Evolutionary conservation across 441 rosid genomes (phyloP), one percentile per base, ranked within the genome.

Genomic region (Euphorbia schlechtendalii): DNA sequence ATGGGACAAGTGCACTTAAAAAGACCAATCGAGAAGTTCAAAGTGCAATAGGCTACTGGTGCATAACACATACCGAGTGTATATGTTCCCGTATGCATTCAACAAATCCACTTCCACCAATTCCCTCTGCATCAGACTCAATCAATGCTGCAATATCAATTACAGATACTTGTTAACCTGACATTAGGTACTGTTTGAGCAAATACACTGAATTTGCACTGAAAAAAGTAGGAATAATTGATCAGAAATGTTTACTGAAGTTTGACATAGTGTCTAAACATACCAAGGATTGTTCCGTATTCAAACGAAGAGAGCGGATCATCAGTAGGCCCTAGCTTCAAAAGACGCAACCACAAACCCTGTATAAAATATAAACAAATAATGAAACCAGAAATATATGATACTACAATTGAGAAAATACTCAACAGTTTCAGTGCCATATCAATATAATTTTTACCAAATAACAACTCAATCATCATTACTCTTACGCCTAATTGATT

Each of bases 271-370:
- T 10, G 13, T 61, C 66, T 28, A 76, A 68, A 65, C 79, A 72
- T 89, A 88, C 98, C 98, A 73, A 88, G 80, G 69, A 92, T 92
- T 57, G 98, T 95, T 79, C 99, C 98, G 32, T 92, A 88, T 74
- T 95, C 99, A 71, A 95, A 95, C 57, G 99, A 89, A 69, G 99
- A 95, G 77, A 95, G 99, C 43, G 99, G 99, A 83, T 95, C 99
- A 66, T 92, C 99, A 68, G 86, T 76, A 65, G 93, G 79, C 69
- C 94, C 97, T 66, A 95, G 70, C 83, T 91, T 86, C 70, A 92
- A 77, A 75, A 95, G 97, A 69, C 97, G 97, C 66, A 86, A 74
- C 99, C 99, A 95, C 66, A 95, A 79, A 57, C 98, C 99, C 99
- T 92, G 81, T 61, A 71, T 49, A 68, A 66, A 49, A 11, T 5